Evolutionary conservation across 441 rosid species (phyloP).

Genomic region (Eutrema salsugineum): DNA sequence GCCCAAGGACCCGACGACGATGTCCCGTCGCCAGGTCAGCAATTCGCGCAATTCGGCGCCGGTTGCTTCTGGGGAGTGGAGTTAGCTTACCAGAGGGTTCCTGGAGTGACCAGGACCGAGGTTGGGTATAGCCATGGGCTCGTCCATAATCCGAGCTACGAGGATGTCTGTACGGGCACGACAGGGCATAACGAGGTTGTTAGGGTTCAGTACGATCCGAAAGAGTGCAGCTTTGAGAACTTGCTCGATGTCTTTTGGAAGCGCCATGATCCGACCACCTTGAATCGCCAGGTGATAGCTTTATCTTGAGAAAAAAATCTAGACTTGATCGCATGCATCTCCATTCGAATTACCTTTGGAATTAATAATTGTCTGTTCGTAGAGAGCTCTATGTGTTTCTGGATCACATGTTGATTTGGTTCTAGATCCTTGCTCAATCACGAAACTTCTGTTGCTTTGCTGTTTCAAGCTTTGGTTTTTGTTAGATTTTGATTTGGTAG

Average conservation of each 20-base stretch:
- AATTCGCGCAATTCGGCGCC: conserved; percentile 61
- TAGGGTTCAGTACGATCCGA: conserved; percentile 61
- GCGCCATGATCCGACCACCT: conserved; percentile 61
- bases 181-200: conserved; percentile 67
- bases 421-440: neutral
- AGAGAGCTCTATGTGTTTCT: neutral
- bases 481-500: neutral
- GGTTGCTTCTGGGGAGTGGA: conserved; percentile 81
- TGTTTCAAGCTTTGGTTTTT: neutral
- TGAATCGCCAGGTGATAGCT: conserved; percentile 53
- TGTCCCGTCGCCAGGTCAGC: conserved; percentile 42
- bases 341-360: neutral
- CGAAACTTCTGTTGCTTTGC: neutral
- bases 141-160: conserved; percentile 48
- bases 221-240: conserved; percentile 37
- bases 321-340: neutral
- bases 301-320: neutral
- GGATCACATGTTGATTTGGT: neutral
- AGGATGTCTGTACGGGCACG: conserved; percentile 47
- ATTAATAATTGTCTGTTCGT: neutral
- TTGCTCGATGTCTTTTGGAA: conserved; percentile 60
- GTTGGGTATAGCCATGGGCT: conserved; percentile 71
- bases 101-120: conserved; percentile 58
- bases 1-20: conserved; percentile 65
- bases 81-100: conserved; percentile 57